Evolutionary conservation across 805 yeast species (phyloP).

Genomic region (Ogataea nonfermentans): DNA sequence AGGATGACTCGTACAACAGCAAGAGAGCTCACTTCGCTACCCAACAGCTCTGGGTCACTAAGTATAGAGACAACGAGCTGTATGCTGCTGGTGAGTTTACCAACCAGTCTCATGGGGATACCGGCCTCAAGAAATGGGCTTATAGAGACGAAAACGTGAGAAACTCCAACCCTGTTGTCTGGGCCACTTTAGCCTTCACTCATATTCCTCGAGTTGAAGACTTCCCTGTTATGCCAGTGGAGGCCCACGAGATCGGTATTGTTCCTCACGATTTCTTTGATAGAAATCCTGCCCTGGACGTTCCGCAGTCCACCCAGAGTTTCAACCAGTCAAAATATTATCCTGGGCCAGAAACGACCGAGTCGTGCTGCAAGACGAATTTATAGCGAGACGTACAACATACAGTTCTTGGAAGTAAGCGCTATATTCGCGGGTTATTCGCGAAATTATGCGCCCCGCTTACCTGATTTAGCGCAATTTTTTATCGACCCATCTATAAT

Average conservation of each 20-base stretch:
- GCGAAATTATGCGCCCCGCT: no score
- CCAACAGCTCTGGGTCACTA: conserved; percentile 80
- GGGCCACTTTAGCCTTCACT: conserved; percentile 81
- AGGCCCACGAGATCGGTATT: conserved; percentile 65
- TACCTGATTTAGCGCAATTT: no score
- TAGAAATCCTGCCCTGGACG: conserved; percentile 74
- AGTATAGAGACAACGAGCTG: conserved; percentile 67
- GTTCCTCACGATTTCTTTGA: conserved; percentile 75
- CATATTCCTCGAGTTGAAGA: conserved; percentile 83
- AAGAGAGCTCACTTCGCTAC: conserved; percentile 79
- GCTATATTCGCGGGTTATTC: no score
- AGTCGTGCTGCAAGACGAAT: conserved; percentile 31
- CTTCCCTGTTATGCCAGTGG: conserved; percentile 90
- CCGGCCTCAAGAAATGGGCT: conserved; percentile 75
- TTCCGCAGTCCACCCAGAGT: conserved; percentile 66
- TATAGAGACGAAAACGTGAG: conserved; percentile 65
- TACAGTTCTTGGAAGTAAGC: background rate
- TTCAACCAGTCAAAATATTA: conserved; percentile 62
- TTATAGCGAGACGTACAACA: conserved; percentile 1
- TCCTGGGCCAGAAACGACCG: conserved; percentile 18
- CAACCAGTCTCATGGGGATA: conserved; percentile 69
- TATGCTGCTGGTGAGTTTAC: conserved; percentile 87
- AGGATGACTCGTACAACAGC: conserved; percentile 57
- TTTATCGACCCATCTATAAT: background rate
- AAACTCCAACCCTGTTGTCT: conserved; percentile 72